These are phyloP conservation scores for Litsea cubeba DNA, from an alignment of 164 flowering plant species.

Conservation along the genomic window DNA sequence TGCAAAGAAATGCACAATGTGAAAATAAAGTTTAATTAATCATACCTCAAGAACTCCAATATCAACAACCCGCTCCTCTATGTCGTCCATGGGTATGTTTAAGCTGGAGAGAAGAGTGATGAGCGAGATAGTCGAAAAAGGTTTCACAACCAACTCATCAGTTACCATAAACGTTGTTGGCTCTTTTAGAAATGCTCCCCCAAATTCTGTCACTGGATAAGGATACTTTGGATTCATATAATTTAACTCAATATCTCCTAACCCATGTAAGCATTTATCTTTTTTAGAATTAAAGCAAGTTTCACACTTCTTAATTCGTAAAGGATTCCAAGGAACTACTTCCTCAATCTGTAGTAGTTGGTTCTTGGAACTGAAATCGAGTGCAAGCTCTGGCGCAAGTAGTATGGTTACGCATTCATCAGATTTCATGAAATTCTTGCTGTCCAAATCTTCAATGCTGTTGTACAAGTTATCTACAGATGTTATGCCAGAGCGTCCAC, in stretches of 20 bases:
- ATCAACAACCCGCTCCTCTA: slow-evolving; percentile 6
- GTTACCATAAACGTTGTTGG: slow-evolving; percentile 8
- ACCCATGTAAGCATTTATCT: background rate
- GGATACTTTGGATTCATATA: background rate
- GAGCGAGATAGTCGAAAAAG: slow-evolving; percentile 9
- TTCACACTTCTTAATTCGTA: background rate
- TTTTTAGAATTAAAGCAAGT: too few species aligned
- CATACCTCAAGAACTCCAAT: background rate
- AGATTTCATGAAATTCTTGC: background rate
- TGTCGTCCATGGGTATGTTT: background rate
- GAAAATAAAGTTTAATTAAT: too few species aligned
- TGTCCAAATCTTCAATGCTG: slow-evolving; percentile 4
- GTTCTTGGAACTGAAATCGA: background rate
- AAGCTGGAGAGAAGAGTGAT: slow-evolving; percentile 4
- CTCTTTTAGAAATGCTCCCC: slow-evolving; percentile 9
- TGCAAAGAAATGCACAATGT: background rate
- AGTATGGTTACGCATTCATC: slow-evolving; percentile 1
- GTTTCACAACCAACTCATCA: slow-evolving; percentile 10
- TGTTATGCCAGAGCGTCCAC: background rate
- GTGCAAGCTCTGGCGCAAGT: slow-evolving; percentile 8
- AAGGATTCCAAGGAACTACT: background rate
- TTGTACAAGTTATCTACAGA: slow-evolving; percentile 18
- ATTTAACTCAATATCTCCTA: background rate
- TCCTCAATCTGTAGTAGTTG: background rate
- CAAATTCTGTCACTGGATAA: background rate